Base-by-base conservation (phyloP, 148 eudicot species). In the Camellia japonica region DNA sequence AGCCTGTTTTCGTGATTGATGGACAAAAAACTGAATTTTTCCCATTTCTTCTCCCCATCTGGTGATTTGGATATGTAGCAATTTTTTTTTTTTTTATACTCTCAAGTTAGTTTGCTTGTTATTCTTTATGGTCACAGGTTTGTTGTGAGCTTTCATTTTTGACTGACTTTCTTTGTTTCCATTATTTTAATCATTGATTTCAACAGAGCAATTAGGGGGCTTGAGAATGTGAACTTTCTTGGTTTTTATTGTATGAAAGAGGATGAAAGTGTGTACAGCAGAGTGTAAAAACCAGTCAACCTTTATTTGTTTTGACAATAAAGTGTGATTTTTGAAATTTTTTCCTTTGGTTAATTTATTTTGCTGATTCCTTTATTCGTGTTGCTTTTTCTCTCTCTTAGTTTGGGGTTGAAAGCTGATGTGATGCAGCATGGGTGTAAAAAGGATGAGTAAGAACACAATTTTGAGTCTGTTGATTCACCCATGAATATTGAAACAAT, bases 101-200 rank as follows among this genome's bases (percentile, higher is more conserved):
- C 56, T 63, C 66, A 23, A 63, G 56, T 84, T 81, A 82, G 82
- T 80, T 30, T 86, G 75, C 63, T 69, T 82, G 78, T 75, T 85
- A 85, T 91, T 93, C 86, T 87, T 89, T 90, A 65, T 78, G 85
- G 80, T 86, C 86, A 76, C 82, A 74, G 83, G 87, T 84, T 84
- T 84, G 86, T 82, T 83, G 86, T 90, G 94, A 86, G 92, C 83
- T 90, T 89, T 87, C 87, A 80, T 84, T 88, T 90, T 88, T 84
- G 82, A 76, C 83, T 71, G 67, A 61, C 60, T 78, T 52, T 59
- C 14, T 68, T 66, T 44, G 43, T 2, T 75, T 75, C 74, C 83
- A 78, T 68, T 84, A 67, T 65, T 80, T 87, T 77, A 54, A 55
- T 75, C 64, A 73, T 84, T 79, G 71, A 76, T 85, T 84, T 82